These are phyloP conservation scores for Phtheirospermum japonicum DNA, from an alignment of 257 asterid species.

Conservation along the genomic window DNA sequence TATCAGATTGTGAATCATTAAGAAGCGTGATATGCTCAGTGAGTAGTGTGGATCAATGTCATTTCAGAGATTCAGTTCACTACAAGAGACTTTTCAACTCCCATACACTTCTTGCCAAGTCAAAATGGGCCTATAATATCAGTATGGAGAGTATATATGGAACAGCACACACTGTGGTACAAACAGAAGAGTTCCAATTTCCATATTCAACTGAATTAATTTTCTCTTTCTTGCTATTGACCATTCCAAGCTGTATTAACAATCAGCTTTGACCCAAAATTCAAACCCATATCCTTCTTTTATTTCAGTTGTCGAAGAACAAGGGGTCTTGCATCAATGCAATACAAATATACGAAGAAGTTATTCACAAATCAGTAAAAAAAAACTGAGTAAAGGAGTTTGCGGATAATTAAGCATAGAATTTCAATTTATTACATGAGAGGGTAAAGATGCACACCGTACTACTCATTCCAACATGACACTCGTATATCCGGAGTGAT, in stretches of 20 bases:
- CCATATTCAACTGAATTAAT: neutral
- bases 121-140: neutral
- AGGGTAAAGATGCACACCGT: constrained; percentile 58
- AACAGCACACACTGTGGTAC: neutral
- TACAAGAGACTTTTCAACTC: neutral
- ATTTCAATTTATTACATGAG: constrained; percentile 25
- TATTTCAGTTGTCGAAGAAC: neutral
- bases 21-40: neutral
- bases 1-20: constrained; percentile 2
- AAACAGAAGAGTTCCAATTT: neutral
- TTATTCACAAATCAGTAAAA: constrained; percentile 16
- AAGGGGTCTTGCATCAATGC: constrained; percentile 13
- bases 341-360: neutral
- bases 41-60: neutral
- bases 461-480: constrained; percentile 99
- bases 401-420: constrained; percentile 19
- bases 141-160: neutral
- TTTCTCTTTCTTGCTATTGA: neutral
- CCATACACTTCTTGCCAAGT: neutral
- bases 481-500: constrained; percentile 85
- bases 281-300: neutral
- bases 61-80: neutral
- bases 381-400: constrained; percentile 8
- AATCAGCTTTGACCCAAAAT: neutral
- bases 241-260: neutral